A percentile compares a stretch with the other conserved stretches of the same genome.
Evolutionary conservation across 768 basidiomycete genomes (phyloP).

Genomic region (Amanita phalloides): DNA sequence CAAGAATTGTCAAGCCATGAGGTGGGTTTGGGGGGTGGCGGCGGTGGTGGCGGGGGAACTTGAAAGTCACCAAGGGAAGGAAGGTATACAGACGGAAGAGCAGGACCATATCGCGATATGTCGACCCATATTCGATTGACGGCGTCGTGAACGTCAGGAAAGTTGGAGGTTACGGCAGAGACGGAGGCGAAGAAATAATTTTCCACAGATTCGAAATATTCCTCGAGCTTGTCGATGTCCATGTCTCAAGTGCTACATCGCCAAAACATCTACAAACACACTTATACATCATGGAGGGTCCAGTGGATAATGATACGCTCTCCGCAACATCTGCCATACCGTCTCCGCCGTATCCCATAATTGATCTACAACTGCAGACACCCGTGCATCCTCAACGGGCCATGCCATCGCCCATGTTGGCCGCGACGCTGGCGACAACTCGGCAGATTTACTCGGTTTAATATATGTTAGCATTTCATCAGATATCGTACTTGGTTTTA

Average conservation of each 20-base stretch:
- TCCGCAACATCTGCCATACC: conserved; percentile 38
- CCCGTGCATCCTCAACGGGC: conserved; percentile 16
- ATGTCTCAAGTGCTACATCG: not conserved
- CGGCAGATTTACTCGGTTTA: conserved; percentile 6
- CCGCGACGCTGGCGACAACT: conserved; percentile 14
- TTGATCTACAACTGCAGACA: conserved; percentile 19
- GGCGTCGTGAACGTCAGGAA: conserved; percentile 56
- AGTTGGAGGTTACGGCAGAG: conserved; percentile 43
- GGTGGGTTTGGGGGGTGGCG: conserved; percentile 40
- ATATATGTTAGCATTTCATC: not conserved
- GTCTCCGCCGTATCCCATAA: conserved; percentile 27
- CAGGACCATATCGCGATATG: conserved; percentile 72
- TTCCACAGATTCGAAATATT: conserved; percentile 58
- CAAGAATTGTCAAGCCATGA: conserved; percentile 34
- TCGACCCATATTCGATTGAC: conserved; percentile 67
- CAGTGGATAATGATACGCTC: conserved; percentile 46
- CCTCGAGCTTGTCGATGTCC: conserved; percentile 45
- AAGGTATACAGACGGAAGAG: conserved; percentile 43
- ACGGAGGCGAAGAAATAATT: conserved; percentile 48
- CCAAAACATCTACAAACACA: not conserved
- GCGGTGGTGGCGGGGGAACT: conserved; percentile 50
- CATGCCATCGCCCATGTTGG: conserved; percentile 23
- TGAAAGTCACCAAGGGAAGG: conserved; percentile 64
- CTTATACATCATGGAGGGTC: conserved; percentile 30
- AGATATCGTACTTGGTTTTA: conserved; percentile 2